These are phyloP conservation scores for Erysiphe pulchra DNA, from an alignment of 2,329 filamentous ascomycete genomes.

Conservation along the genomic window DNA sequence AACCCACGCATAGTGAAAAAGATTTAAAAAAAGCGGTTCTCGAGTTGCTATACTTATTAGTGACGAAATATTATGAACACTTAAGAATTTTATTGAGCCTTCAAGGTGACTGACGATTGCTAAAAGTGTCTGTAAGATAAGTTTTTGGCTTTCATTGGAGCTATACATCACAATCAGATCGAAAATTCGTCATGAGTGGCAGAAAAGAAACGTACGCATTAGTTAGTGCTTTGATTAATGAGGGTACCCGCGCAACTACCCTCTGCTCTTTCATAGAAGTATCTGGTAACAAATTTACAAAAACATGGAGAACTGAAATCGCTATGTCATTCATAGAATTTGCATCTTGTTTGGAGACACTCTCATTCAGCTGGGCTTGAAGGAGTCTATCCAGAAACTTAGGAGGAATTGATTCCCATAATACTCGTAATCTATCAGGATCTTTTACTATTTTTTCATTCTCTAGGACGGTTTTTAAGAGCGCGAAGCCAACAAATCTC, in stretches of 20 bases:
- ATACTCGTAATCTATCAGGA: conserved; percentile 17
- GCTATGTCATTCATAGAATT: conserved; percentile 36
- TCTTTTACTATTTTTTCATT: conserved; percentile 26
- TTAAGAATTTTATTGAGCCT: conserved; percentile 23
- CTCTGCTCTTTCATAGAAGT: conserved; percentile 19
- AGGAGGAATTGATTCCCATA: conserved; percentile 34
- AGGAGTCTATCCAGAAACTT: conserved; percentile 40
- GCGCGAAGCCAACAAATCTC: conserved; percentile 38
- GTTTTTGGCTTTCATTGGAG: conserved; percentile 23
- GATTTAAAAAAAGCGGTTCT: conserved; percentile 26
- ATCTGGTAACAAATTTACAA: conserved; percentile 28
- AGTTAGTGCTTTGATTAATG: conserved; percentile 25
- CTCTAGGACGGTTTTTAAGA: conserved; percentile 40
- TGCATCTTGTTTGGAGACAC: conserved; percentile 17
- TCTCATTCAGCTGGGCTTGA: conserved; percentile 21
- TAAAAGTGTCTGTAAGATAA: conserved; percentile 30
- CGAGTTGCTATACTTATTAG: conserved; percentile 30
- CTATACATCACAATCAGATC: conserved; percentile 13
- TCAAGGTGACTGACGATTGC: conserved; percentile 25
- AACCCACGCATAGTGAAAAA: conserved; percentile 30
- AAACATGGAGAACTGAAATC: conserved; percentile 35
- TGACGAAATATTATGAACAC: conserved; percentile 24
- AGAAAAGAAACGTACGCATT: conserved; percentile 20
- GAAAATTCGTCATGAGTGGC: not conserved
- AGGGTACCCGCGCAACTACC: conserved; percentile 26